These are phyloP conservation scores for Blastocystis sp. DNA, from an alignment of 352 stramenopile genomes.

Conservation along the genomic window DNA sequence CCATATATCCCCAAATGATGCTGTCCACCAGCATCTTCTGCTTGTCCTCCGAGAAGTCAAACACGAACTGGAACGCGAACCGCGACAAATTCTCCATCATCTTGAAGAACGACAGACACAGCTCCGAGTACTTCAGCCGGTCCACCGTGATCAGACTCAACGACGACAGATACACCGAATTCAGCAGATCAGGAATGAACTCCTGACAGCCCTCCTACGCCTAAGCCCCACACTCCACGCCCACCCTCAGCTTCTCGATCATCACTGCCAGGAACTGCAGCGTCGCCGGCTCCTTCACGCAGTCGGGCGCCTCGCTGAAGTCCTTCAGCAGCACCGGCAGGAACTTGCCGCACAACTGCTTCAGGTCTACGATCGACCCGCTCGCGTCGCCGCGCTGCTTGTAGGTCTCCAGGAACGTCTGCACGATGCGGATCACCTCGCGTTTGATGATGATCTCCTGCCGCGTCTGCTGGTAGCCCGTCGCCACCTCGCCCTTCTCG, in stretches of 20 bases:
- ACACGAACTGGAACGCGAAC: slow-evolving; percentile 93
- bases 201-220: slow-evolving; percentile 75
- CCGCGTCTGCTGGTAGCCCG: slow-evolving; percentile 77
- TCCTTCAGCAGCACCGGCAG: slow-evolving; percentile 89
- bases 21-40: slow-evolving; percentile 98
- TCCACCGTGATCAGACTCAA: slow-evolving; percentile 99
- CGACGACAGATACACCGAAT: slow-evolving; percentile 94
- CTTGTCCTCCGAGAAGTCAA: slow-evolving; percentile 90
- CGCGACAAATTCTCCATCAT: slow-evolving; percentile 86
- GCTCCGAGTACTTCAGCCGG: slow-evolving; percentile 97
- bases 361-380: slow-evolving; percentile 73
- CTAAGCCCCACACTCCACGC: slow-evolving; percentile 75
- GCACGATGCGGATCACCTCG: slow-evolving; percentile 90
- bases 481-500: slow-evolving; percentile 70
- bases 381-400: slow-evolving; percentile 75
- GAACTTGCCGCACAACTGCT: slow-evolving; percentile 86
- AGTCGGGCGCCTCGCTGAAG: slow-evolving; percentile 17
- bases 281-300: slow-evolving; percentile 84
- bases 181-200: slow-evolving; percentile 83
- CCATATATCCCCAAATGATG: slow-evolving; percentile 99
- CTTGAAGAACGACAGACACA: slow-evolving; percentile 97
- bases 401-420: slow-evolving; percentile 87
- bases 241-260: slow-evolving; percentile 91
- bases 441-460: slow-evolving; percentile 91
- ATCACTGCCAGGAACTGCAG: slow-evolving; percentile 89